phyloP scores from a whole-genome alignment of 2,329 filamentous ascomycete species.

The Fusarium incarnatum region DNA sequence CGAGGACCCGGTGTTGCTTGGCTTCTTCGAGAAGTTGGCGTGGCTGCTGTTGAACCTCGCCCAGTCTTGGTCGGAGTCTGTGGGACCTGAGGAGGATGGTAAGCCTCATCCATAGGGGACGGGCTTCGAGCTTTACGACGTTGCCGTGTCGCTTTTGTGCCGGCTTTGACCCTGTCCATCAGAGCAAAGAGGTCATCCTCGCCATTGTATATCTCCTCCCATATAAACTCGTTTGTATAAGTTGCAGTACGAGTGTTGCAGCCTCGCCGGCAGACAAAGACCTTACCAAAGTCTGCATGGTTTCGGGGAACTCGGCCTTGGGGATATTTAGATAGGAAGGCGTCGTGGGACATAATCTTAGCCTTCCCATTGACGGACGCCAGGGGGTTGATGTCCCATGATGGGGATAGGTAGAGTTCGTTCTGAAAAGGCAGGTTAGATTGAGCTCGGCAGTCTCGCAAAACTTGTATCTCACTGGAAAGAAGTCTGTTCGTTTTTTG shows the following conservation, averaged over 20 bases:
- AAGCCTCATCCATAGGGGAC: conserved; percentile 49
- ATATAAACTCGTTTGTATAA: conserved; percentile 91
- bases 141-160: conserved; percentile 74
- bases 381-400: conserved; percentile 88
- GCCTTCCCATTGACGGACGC: conserved; percentile 92
- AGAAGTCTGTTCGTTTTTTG: conserved; percentile 83
- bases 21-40: conserved; percentile 49
- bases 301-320: conserved; percentile 78
- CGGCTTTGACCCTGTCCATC: conserved; percentile 73
- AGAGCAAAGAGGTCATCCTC: conserved; percentile 72
- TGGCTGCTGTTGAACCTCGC: conserved; percentile 42
- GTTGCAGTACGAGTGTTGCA: conserved; percentile 89
- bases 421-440: conserved; percentile 63
- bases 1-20: conserved; percentile 51
- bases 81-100: conserved; percentile 53
- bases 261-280: conserved; percentile 89
- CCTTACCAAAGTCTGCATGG: conserved; percentile 81
- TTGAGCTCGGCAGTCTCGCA: not conserved
- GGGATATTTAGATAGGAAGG: conserved; percentile 77
- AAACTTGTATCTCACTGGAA: conserved; percentile 64
- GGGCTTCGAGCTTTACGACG: conserved; percentile 49
- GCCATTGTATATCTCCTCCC: conserved; percentile 86
- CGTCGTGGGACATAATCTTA: conserved; percentile 77
- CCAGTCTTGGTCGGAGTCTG: conserved; percentile 54
- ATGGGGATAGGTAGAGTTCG: conserved; percentile 90